These are phyloP conservation scores for Bruguiera parviflora DNA, from an alignment of 345 rosid genomes.

Conservation along the genomic window DNA sequence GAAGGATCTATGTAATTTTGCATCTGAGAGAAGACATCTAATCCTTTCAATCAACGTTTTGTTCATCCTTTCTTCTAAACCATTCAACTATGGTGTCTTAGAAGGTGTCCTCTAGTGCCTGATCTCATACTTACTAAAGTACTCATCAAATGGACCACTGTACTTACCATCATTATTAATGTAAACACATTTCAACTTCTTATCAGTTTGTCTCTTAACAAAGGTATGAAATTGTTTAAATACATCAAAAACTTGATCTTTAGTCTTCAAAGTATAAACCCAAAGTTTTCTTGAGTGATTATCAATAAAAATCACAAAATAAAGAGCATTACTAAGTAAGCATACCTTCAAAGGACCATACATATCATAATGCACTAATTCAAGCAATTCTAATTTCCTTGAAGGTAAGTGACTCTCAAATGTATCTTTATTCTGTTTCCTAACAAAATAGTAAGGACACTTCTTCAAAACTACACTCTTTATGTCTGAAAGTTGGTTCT, in stretches of 20 bases:
- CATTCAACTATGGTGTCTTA: neutral
- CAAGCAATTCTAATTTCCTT: neutral
- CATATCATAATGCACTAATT: neutral
- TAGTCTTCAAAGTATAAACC: neutral
- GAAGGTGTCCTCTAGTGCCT: neutral
- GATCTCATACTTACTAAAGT: neutral
- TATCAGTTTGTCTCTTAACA: neutral
- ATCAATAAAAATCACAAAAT: slow-evolving; percentile 10
- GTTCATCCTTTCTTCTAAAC: neutral
- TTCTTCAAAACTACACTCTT: neutral
- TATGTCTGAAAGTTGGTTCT: neutral
- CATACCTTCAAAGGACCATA: neutral
- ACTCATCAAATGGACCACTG: neutral
- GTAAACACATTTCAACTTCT: neutral
- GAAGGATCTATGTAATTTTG: neutral
- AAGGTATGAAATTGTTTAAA: neutral
- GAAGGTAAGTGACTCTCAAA: neutral
- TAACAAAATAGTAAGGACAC: neutral
- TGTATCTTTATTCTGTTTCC: neutral
- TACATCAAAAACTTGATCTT: neutral
- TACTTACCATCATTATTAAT: neutral
- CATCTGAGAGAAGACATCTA: neutral
- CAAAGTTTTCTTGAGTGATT: neutral
- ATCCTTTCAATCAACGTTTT: neutral
- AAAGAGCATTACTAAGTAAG: neutral